These are phyloP conservation scores for Ophiostoma novo-ulmi DNA, from an alignment of 2,329 filamentous ascomycete species.

Conservation along the genomic window DNA sequence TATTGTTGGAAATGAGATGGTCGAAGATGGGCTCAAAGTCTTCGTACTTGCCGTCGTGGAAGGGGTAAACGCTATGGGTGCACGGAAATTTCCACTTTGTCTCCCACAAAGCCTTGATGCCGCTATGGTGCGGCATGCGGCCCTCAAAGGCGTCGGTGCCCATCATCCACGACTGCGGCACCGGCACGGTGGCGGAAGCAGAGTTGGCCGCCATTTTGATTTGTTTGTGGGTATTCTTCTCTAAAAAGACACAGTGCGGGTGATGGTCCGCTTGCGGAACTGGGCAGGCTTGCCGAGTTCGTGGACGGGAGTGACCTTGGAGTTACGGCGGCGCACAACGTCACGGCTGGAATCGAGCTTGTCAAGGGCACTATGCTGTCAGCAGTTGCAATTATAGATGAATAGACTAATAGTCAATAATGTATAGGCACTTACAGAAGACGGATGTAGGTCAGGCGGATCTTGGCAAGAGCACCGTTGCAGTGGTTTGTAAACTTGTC, in stretches of 20 bases:
- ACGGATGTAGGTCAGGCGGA: constrained; percentile 43
- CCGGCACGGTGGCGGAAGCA: not conserved
- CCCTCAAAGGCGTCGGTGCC: constrained; percentile 40
- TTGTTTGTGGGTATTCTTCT: not conserved
- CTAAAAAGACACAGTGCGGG: constrained; percentile 30
- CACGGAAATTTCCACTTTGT: constrained; percentile 69
- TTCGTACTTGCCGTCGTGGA: constrained; percentile 63
- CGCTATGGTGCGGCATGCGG: constrained; percentile 53
- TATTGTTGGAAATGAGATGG: constrained; percentile 54
- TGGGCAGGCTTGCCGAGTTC: constrained; percentile 27
- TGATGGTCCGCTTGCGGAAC: constrained; percentile 35
- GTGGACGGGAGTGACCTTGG: constrained; percentile 27
- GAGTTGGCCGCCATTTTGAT: not conserved
- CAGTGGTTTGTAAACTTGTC: constrained; percentile 40
- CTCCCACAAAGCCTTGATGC: constrained; percentile 63
- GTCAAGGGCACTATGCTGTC: constrained; percentile 25
- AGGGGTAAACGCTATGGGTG: constrained; percentile 61
- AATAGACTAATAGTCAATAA: not conserved
- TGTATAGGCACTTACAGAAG: constrained; percentile 24
- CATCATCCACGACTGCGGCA: constrained; percentile 40
- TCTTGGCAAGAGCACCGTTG: constrained; percentile 40
- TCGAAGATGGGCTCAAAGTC: constrained; percentile 67
- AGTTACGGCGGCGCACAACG: constrained; percentile 30
- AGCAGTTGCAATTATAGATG: not conserved
- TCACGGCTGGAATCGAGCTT: constrained; percentile 22